A percentile compares a stretch with the other conserved stretches of the same genome.
These are phyloP conservation scores for Arabidopsis arenosa DNA, from an alignment of 345 rosid species.

Conservation along the genomic window DNA sequence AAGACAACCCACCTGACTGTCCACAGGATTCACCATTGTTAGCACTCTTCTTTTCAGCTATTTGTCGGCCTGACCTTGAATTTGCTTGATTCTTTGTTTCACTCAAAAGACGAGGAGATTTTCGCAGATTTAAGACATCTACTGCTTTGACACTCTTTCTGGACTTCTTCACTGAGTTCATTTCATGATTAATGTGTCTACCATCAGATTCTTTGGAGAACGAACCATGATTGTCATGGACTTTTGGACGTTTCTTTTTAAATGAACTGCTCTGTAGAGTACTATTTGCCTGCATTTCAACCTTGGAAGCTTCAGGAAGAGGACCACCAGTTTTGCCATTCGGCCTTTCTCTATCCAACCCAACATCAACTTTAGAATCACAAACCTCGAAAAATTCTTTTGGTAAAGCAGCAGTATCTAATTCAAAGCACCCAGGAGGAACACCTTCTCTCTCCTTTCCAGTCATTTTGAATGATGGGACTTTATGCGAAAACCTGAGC, in stretches of 20 bases:
- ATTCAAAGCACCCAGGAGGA: constrained; percentile 76
- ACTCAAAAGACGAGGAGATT: constrained; percentile 32
- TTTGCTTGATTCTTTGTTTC: constrained; percentile 29
- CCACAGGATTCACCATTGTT: constrained; percentile 27
- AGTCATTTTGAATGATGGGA: constrained; percentile 72
- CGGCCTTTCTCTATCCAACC: constrained; percentile 20
- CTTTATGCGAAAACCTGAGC: constrained; percentile 74
- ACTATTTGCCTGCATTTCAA: constrained; percentile 31
- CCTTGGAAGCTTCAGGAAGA: constrained; percentile 30
- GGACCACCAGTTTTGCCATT: constrained; percentile 34
- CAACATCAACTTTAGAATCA: constrained; percentile 16
- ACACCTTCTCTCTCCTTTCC: constrained; percentile 78
- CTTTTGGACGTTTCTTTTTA: constrained; percentile 43
- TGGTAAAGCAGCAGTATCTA: constrained; percentile 80
- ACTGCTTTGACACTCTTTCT: constrained; percentile 30
- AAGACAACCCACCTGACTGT: constrained; percentile 17
- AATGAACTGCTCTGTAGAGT: constrained; percentile 24
- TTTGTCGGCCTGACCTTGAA: constrained; percentile 14
- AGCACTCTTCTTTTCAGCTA: constrained; percentile 34
- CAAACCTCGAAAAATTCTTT: constrained; percentile 35
- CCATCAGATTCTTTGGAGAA: constrained; percentile 25
- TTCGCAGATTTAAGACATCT: constrained; percentile 27
- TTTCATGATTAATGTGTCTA: constrained; percentile 9
- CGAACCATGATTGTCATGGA: constrained; percentile 22
- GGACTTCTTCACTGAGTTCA: constrained; percentile 30